Evolutionary conservation across 257 asterid species (phyloP).

Genomic region (Solanum clarkiae): DNA sequence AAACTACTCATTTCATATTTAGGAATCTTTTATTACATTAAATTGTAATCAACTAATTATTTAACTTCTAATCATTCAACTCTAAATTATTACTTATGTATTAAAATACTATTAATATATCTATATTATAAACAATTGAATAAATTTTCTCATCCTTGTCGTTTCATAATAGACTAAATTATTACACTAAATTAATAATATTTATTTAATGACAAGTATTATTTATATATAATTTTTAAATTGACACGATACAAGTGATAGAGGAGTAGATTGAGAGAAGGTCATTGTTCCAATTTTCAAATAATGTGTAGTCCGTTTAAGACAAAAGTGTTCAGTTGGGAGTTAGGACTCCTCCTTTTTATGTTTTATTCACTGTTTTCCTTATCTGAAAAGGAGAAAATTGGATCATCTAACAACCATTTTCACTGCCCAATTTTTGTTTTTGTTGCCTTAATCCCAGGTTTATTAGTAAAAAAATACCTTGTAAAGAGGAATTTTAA

Average conservation of each 20-base stretch:
- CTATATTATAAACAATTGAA: no score
- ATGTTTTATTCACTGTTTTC: neutral
- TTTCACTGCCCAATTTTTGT: neutral
- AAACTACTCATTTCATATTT: no score
- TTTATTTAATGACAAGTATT: no score
- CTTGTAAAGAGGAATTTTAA: neutral
- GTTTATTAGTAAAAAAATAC: neutral
- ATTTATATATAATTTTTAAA: no score
- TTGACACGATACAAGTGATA: neutral
- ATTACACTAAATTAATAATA: no score
- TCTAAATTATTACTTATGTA: no score
- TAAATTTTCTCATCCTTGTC: no score
- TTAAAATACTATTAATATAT: no score
- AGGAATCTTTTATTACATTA: no score
- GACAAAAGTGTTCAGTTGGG: neutral
- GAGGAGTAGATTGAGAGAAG: neutral
- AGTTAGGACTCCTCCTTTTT: neutral
- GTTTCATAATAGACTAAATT: no score
- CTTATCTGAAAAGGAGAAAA: neutral
- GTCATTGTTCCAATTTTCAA: neutral
- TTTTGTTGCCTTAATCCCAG: neutral
- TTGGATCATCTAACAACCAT: conserved; percentile 2
- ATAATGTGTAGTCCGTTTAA: neutral
- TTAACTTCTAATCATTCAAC: no score
- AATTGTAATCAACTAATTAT: no score